phyloP scores from a whole-genome alignment of 345 rosid genomes.

The Brassica juncea region DNA sequence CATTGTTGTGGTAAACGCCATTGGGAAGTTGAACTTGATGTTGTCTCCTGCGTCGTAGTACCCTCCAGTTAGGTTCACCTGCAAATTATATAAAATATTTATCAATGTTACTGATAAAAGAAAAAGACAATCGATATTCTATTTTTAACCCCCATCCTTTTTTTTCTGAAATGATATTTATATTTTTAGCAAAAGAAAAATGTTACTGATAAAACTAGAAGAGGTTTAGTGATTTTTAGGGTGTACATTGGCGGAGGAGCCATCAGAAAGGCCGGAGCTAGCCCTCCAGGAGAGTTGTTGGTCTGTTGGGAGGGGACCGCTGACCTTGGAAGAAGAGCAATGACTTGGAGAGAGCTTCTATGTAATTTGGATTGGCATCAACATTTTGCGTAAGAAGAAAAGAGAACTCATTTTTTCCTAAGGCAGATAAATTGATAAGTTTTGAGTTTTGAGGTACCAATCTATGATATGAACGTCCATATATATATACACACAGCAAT shows the following conservation, averaged over 20 bases:
- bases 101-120: not conserved
- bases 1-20: slow-evolving; percentile 97
- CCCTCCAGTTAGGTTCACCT: slow-evolving; percentile 89
- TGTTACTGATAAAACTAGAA: not conserved
- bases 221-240: not conserved
- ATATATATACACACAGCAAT: slow-evolving; percentile 19
- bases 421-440: slow-evolving; percentile 10
- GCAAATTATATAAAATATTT: slow-evolving; percentile 1
- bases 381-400: slow-evolving; percentile 33
- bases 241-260: slow-evolving; percentile 57
- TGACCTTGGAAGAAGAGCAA: slow-evolving; percentile 87
- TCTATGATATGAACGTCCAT: slow-evolving; percentile 11
- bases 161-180: too few species aligned
- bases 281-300: slow-evolving; percentile 74
- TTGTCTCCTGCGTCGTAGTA: slow-evolving; percentile 97
- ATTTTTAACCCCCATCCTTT: not conserved
- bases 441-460: slow-evolving; percentile 27
- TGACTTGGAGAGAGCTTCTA: slow-evolving; percentile 78
- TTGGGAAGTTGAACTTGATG: slow-evolving; percentile 86
- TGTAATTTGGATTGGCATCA: slow-evolving; percentile 66
- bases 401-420: slow-evolving; percentile 24
- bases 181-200: not conserved
- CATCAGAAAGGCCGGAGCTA: slow-evolving; percentile 76
- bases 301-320: slow-evolving; percentile 55
- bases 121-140: not conserved